phyloP scores from a whole-genome alignment of 179 eudicot species.

The Pouteria campechiana region DNA sequence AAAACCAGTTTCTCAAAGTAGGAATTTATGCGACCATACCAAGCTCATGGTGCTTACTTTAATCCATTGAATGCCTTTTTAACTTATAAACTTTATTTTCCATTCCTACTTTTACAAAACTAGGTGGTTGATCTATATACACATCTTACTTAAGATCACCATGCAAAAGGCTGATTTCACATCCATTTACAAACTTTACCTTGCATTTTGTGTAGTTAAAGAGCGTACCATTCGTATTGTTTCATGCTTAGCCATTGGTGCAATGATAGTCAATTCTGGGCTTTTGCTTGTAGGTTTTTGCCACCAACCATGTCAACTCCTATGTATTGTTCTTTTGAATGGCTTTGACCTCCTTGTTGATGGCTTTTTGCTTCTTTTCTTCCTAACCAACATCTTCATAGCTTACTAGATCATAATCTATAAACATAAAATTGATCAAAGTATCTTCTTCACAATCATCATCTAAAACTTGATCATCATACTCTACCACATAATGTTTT shows the following conservation, averaged over 20 bases:
- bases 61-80: slow-evolving; percentile 1
- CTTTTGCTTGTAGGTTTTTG: slow-evolving; percentile 1
- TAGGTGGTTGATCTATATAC: neutral
- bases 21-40: neutral
- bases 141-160: too few relatives aligned
- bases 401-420: too few relatives aligned
- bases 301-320: neutral
- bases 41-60: slow-evolving; percentile 1
- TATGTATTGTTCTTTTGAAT: too few relatives aligned
- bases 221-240: neutral
- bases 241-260: neutral
- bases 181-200: neutral
- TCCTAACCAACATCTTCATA: too few relatives aligned
- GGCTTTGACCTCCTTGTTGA: too few relatives aligned
- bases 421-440: too few relatives aligned
- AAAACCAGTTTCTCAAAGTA: neutral
- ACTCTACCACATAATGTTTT: too few relatives aligned
- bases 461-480: too few relatives aligned
- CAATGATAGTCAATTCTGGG: neutral
- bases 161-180: slow-evolving; percentile 1
- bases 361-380: too few relatives aligned
- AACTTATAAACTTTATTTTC: neutral
- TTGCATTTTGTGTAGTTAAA: neutral
- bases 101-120: neutral
- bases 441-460: too few relatives aligned